Evolutionary conservation across 805 yeast species (phyloP), one percentile per base, ranked within the genome.

Genomic region (Candida easanensis): DNA sequence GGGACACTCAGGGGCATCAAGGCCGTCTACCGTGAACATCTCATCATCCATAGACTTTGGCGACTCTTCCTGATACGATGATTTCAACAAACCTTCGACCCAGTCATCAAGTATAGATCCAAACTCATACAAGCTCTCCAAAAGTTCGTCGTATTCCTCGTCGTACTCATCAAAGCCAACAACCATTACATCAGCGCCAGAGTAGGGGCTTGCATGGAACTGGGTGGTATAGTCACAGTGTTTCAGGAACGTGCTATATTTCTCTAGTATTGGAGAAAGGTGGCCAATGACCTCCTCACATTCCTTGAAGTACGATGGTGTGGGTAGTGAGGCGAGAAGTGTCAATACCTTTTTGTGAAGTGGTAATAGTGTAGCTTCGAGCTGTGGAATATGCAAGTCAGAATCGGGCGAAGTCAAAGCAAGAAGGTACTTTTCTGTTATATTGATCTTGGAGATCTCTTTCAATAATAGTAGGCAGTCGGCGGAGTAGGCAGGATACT

Each of bases 131-230:
- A 50, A 22, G 3, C 35, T 21, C 9, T 45, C 42, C 21, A 47
- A 7, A 14, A 51, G 10, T 3, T 25, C 4, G 13, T 35, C 41
- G 26, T 48, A 52, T 2, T 35, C 39, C n/a, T 44, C 41, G 15
- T 50, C 53, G 30, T 52, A 52, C 17, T 38, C 16, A 16, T 52
- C 52, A 33, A 38, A 52, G 8, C 46, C 52, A 13, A 50, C 38
- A 7, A 52, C 31, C 34, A 52, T 37, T 2, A 42, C 43, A 20
- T 51, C 56, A 9, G 39, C 40, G 11, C 40, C 41, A 3, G 44
- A 36, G 28, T 40, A 47, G 13, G 53, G 45, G 33, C 46, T 41
- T 19, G 45, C 38, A 18, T 49, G 36, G 46, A 51, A 51, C 11
- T 36, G 48, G 4, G 55, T 51, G 20, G 34, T 43, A 23, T 36